Base-by-base conservation (phyloP, 106 monocot genomes). In the Amphibolis antarctica region DNA sequence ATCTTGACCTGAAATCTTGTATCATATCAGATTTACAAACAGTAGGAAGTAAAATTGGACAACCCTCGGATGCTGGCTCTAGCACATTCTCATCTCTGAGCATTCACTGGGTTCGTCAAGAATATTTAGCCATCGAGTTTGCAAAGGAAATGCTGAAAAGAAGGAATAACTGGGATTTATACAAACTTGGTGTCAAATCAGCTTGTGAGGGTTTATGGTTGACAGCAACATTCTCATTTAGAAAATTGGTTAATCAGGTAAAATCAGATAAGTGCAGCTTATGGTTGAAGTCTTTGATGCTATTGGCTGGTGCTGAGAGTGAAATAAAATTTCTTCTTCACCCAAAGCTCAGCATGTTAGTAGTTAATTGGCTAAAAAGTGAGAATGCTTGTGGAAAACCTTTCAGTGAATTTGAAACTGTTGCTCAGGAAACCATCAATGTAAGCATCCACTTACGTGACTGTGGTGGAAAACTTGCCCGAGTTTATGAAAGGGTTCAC, bases 261-360 rank as follows among this genome's bases (percentile, higher is more conserved):
- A 66, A 76, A 55, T 85, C 80, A 46, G 60, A 80, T 48, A 49
- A 59, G 55, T 74, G 43, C 28, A 55, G 56, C 46, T 53, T 56
- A 25, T 98, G 98, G 98, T 64, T 91, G 47, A 85, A 67, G 77
- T 86, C 79, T 68, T 59, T 98, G 59, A 72, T 85, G 66, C 65
- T 98, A 57, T 69, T 84, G 26, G 62, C 78, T 72, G 87, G 82
- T 48, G 74, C 76, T 69, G 98, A 98, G 75, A 91, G 80, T 81
- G 90, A 98, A 78, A 75, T 91, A 6, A 87, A 80, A 67, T 69
- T 91, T 54, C 65, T 91, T 25, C 69, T 87, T 57, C 87, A 79
- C 53, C 91, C 98, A 30, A 77, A 73, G 36, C 61, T 55, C 25
- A 78, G 80, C 19, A 54, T 69, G 36, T 36, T 74, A 27, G 70